A percentile compares a stretch with the other conserved stretches of the same genome.
Conservation (phyloP, 371 early-diverging fungal genomes). For the Zopfochytrium polystomum region DNA sequence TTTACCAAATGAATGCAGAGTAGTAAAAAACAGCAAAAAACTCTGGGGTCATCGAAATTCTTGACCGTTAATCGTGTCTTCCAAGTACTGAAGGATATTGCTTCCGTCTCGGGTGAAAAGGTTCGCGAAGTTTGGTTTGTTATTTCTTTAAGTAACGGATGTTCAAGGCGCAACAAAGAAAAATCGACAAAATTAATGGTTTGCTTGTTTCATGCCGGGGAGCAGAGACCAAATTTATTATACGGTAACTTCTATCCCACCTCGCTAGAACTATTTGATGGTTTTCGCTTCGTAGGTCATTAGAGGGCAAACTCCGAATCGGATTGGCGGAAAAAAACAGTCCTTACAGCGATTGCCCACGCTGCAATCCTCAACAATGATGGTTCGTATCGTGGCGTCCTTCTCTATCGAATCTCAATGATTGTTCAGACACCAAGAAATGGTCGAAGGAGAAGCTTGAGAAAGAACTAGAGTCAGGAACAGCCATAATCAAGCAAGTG, state of each 20-base stretch:
- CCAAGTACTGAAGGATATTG: constrained; percentile 81
- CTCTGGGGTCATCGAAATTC: constrained; percentile 52
- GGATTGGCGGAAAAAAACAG: constrained; percentile 96
- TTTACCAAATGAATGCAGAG: constrained; percentile 58
- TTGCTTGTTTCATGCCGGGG: constrained; percentile 81
- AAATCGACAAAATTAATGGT: constrained; percentile 79
- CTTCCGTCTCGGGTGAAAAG: constrained; percentile 81
- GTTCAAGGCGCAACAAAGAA: constrained; percentile 29
- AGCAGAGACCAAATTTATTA: constrained; percentile 90
- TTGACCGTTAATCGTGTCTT: constrained; percentile 83
- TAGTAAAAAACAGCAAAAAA: constrained; percentile 73
- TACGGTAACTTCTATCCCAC: constrained; percentile 53
- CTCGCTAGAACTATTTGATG: not conserved
- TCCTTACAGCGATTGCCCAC: constrained; percentile 84
- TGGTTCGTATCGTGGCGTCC: constrained; percentile 10
- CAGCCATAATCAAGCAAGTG: constrained; percentile 79
- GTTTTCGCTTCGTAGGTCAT: constrained; percentile 67
- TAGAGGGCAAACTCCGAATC: constrained; percentile 96
- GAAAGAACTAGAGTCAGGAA: constrained; percentile 63
- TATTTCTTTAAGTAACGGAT: not conserved
- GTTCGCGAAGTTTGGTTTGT: constrained; percentile 51
- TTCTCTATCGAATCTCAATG: not conserved
- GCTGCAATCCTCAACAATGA: constrained; percentile 55
- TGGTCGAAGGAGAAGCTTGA: constrained; percentile 51
- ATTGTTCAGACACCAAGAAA: constrained; percentile 40